Evolutionary conservation across 208 protist genomes (phyloP).

Genomic region (Trypanosoma avium): DNA sequence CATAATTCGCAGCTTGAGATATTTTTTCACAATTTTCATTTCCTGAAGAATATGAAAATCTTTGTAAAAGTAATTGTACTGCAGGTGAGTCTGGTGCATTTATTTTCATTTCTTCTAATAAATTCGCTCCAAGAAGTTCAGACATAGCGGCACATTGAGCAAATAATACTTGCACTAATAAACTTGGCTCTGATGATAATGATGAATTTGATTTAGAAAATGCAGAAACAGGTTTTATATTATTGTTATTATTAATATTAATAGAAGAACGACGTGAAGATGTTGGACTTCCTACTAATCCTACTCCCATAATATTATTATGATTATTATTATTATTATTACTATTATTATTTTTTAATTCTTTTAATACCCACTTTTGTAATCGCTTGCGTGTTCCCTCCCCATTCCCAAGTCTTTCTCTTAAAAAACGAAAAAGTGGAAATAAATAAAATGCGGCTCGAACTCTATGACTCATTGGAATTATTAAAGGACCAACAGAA

Average conservation of each 20-base stretch:
- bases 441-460: conserved; percentile 61
- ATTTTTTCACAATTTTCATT: neutral
- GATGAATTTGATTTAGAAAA: conserved; percentile 10
- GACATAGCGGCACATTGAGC: conserved; percentile 77
- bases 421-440: conserved; percentile 63
- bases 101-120: conserved; percentile 27
- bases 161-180: conserved; percentile 60
- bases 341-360: conserved; percentile 40
- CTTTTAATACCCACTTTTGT: conserved; percentile 65
- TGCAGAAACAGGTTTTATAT: no score
- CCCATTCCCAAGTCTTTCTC: conserved; percentile 31
- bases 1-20: neutral
- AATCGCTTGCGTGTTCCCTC: conserved; percentile 66
- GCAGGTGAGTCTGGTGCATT: conserved; percentile 10
- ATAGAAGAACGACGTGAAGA: no score
- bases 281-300: no score
- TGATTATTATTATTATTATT: no score
- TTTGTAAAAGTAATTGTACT: conserved; percentile 41
- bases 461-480: conserved; percentile 58
- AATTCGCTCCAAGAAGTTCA: conserved; percentile 43
- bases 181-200: neutral
- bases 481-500: conserved; percentile 32
- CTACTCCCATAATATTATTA: no score
- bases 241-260: no score
- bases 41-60: conserved; percentile 39